A percentile compares a stretch with the other conserved stretches of the same genome.
Evolutionary conservation across 2,329 filamentous ascomycete species (phyloP).

Genomic region (Xylariaceae sp.): DNA sequence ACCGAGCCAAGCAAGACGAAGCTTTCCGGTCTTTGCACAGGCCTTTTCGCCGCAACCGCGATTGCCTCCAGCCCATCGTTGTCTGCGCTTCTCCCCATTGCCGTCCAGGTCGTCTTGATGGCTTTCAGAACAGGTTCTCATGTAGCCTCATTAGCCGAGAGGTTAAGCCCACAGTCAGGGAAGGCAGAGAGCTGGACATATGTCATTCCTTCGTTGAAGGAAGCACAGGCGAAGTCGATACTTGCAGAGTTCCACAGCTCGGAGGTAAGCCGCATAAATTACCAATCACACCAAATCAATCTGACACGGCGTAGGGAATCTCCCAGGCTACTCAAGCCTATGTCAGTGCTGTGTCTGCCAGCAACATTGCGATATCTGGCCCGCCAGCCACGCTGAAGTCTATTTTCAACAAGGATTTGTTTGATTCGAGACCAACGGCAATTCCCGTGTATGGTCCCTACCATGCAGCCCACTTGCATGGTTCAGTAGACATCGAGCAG

Average conservation of each 20-base stretch:
- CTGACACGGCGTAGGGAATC: conserved; percentile 31
- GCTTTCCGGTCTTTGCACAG: conserved; percentile 64
- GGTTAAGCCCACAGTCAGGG: conserved; percentile 34
- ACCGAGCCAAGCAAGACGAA: conserved; percentile 45
- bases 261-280: conserved; percentile 32
- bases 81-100: conserved; percentile 57
- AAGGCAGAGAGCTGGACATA: conserved; percentile 62
- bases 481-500: conserved; percentile 36
- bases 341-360: conserved; percentile 47
- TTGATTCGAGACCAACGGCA: conserved; percentile 38
- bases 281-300: not conserved
- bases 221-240: conserved; percentile 44
- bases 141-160: conserved; percentile 46
- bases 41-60: conserved; percentile 64
- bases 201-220: conserved; percentile 54
- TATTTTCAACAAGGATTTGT: conserved; percentile 36
- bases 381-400: conserved; percentile 44
- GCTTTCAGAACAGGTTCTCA: conserved; percentile 62
- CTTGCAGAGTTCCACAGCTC: conserved; percentile 55
- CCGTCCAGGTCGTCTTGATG: conserved; percentile 59
- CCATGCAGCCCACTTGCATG: conserved; percentile 52
- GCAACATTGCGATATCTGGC: conserved; percentile 49
- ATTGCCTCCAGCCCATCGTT: conserved; percentile 60
- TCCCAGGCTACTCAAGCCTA: conserved; percentile 45
- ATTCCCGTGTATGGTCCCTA: conserved; percentile 55